These are phyloP conservation scores for Austropuccinia psidii DNA, from an alignment of 1,284 basidiomycete genomes.

Conservation along the genomic window DNA sequence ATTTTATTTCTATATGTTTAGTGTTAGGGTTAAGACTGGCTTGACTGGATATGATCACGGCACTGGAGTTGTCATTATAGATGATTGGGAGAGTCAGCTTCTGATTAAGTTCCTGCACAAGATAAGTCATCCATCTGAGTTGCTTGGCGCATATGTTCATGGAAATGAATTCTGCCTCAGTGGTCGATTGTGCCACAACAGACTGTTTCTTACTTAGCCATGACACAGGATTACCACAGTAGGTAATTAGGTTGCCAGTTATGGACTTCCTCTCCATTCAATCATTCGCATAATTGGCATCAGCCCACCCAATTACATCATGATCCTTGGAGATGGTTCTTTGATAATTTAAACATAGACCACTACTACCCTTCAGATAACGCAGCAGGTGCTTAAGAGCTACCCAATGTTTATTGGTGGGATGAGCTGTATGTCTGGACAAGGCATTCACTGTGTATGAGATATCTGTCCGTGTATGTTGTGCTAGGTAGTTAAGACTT, in stretches of 20 bases:
- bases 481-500: background rate
- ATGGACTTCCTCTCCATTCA: background rate
- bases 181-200: constrained; percentile 1
- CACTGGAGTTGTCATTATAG: background rate
- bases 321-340: background rate
- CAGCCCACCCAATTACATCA: background rate
- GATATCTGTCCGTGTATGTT: constrained; percentile 7
- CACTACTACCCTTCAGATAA: background rate
- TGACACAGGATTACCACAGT: background rate
- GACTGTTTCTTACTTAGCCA: background rate
- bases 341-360: background rate
- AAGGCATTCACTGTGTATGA: background rate
- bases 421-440: background rate
- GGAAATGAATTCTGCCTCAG: background rate
- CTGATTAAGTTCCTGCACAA: background rate
- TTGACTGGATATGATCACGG: background rate
- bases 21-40: background rate
- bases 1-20: constrained; percentile 21
- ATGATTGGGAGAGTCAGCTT: background rate
- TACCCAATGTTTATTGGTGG: background rate
- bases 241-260: background rate
- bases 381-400: background rate
- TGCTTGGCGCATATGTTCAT: constrained; percentile 5
- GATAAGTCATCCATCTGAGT: background rate
- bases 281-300: background rate